Conservation (phyloP, 148 eudicot genomes). For the Suaeda aralocaspica region DNA sequence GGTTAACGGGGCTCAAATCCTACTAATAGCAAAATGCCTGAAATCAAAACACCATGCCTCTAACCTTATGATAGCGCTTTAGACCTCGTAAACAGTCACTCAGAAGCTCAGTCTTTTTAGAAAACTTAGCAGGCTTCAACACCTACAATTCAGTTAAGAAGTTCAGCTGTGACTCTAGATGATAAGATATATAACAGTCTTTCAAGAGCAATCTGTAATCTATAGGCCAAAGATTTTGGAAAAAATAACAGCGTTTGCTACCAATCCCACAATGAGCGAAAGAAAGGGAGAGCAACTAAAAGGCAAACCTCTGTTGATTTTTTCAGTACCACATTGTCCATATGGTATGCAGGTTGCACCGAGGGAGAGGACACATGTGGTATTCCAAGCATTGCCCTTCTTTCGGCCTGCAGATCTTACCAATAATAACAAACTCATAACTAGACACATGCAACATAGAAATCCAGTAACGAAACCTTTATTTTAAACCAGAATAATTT, state of each 20-base stretch:
- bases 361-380: conserved; percentile 25
- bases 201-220: not conserved
- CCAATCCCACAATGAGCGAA: not conserved
- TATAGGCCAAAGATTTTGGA: conserved; percentile 2
- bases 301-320: conserved; percentile 26
- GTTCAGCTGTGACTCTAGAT: not conserved
- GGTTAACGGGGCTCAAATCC: too few species aligned
- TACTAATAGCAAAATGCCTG: too few species aligned
- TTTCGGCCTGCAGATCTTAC: conserved; percentile 47
- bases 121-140: conserved; percentile 20
- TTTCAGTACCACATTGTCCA: conserved; percentile 22
- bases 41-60: not conserved
- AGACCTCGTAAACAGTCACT: conserved; percentile 65
- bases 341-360: conserved; percentile 19
- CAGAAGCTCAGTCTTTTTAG: conserved; percentile 43
- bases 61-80: conserved; percentile 65
- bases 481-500: not conserved
- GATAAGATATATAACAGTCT: not conserved
- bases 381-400: conserved; percentile 46
- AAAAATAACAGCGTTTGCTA: not conserved
- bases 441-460: conserved; percentile 2
- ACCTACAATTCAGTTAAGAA: conserved; percentile 16
- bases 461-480: not conserved
- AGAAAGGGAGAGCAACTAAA: not conserved
- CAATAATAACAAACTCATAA: conserved; percentile 16